These are phyloP conservation scores for Penicillium maclennaniae DNA, from an alignment of 495 filamentous ascomycete species.

Conservation along the genomic window DNA sequence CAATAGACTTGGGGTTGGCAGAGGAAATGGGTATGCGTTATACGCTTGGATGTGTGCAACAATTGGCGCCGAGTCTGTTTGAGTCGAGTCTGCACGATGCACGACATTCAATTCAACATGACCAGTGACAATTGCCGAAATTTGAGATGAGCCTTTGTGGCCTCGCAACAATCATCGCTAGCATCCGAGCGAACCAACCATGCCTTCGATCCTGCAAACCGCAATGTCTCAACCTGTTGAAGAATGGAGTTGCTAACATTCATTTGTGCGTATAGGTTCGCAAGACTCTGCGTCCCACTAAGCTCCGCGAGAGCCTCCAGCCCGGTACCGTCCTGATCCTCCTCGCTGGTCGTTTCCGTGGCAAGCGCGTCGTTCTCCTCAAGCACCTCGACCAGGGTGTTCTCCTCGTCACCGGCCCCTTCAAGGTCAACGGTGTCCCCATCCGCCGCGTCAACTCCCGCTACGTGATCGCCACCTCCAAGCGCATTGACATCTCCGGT, in stretches of 20 bases:
- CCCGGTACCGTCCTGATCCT: slow-evolving; percentile 96
- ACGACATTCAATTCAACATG: slow-evolving; percentile 6
- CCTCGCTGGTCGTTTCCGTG: slow-evolving; percentile 98
- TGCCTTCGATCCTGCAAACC: not conserved
- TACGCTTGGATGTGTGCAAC: slow-evolving; percentile 34
- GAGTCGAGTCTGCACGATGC: slow-evolving; percentile 7
- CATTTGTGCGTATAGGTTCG: slow-evolving; percentile 64
- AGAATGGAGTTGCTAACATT: slow-evolving; percentile 33
- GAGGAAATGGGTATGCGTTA: slow-evolving; percentile 23
- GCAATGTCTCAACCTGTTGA: not conserved
- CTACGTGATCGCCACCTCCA: slow-evolving; percentile 97
- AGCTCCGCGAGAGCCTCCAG: slow-evolving; percentile 78
- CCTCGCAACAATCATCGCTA: slow-evolving; percentile 6
- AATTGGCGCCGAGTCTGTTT: slow-evolving; percentile 23
- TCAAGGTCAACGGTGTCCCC: slow-evolving; percentile 99
- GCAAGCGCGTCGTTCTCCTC: slow-evolving; percentile 98
- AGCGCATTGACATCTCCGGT: slow-evolving; percentile 78
- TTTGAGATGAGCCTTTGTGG: slow-evolving; percentile 1
- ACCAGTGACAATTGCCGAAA: slow-evolving; percentile 11
- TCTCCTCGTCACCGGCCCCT: slow-evolving; percentile 97
- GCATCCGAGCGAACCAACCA: slow-evolving; percentile 6
- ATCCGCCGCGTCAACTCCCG: slow-evolving; percentile 95
- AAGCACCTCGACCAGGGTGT: slow-evolving; percentile 95
- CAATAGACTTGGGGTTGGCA: slow-evolving; percentile 12
- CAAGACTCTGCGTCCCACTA: slow-evolving; percentile 84